phyloP scores from a whole-genome alignment of 2,329 filamentous ascomycete species.

The Eutypella sp. region DNA sequence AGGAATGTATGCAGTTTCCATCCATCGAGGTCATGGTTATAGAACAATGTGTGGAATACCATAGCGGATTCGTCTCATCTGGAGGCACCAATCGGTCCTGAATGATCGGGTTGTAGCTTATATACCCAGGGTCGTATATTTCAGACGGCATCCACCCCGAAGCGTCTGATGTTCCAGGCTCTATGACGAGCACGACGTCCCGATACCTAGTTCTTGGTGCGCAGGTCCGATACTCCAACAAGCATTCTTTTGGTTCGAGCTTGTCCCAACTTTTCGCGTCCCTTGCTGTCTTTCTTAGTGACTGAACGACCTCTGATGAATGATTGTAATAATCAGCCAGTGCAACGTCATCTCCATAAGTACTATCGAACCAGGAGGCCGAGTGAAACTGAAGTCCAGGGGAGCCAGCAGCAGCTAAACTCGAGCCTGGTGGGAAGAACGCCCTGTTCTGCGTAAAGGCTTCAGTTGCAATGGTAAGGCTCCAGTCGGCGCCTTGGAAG shows the following conservation, averaged over 20 bases:
- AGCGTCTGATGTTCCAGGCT: constrained; percentile 1
- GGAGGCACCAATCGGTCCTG: constrained; percentile 3
- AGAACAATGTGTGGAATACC: constrained; percentile 3
- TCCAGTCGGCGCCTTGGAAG: neutral
- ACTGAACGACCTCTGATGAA: neutral
- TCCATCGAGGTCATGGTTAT: neutral
- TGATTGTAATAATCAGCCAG: neutral
- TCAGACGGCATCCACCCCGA: constrained; percentile 3
- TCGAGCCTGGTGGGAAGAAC: neutral
- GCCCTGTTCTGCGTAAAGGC: neutral
- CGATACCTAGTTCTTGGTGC: constrained; percentile 4
- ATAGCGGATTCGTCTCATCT: constrained; percentile 2
- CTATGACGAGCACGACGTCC: constrained; percentile 9
- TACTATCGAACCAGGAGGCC: neutral
- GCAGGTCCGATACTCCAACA: constrained; percentile 7
- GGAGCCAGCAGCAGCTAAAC: neutral
- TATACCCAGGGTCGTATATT: neutral
- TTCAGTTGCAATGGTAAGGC: constrained; percentile 1
- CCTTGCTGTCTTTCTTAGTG: neutral
- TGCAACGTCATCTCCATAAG: neutral
- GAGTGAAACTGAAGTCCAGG: neutral
- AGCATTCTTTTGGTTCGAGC: constrained; percentile 8
- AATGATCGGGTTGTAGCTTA: neutral
- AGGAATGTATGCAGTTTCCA: neutral
- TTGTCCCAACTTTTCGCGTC: neutral